Evolutionary conservation across 495 filamentous ascomycete species (phyloP), one percentile per base, ranked within the genome.

Genomic region (Neurospora sublineolata): DNA sequence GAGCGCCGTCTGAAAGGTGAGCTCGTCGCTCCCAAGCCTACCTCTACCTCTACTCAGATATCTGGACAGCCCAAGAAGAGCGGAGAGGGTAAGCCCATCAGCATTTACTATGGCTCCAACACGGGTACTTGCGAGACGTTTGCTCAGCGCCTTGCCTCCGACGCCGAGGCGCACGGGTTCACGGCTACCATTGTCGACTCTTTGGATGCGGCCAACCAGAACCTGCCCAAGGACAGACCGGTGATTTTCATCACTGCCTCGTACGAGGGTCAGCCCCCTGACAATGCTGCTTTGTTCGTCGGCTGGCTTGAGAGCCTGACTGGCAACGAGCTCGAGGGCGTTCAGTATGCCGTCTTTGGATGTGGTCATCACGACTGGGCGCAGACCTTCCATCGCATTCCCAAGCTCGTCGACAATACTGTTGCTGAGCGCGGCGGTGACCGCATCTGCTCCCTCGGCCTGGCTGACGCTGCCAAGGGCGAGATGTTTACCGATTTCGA

Each of bases 71-170:
- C 71, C 20, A 70, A 69, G 20, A 71, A 70, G 30, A 6, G 60
- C 12, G 75, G 80, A 16, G 72, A 72, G 27, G 76, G 76, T 3
- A 79, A 79, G 67, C 79, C 80, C 0, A 85, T 94, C 76, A 85
- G 84, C 42, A 88, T 94, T n/a, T 85, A 89, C 38, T 94, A 89
- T 73, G 91, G 91, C 18, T 90, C 88, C 16, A 93, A 94, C 73
- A 88, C 87, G 4, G 91, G 92, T 3, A 94, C 92, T 14, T 94
- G 91, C 76, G 89, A 93, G 75, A 82, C 87, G 3, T 82, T 94
- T 40, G 90, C 91, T 2, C 85, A 89, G 73, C 82, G 84, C 67
- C 76, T 93, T 16, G 89, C 89, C 7, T 83, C 83, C 69, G 85
- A 87, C 76, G 90, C 90, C 3, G 72, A 78, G 20, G 75, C 76